Conservation (phyloP, 2,329 filamentous ascomycete genomes). For the Pseudogymnoascus sp. region DNA sequence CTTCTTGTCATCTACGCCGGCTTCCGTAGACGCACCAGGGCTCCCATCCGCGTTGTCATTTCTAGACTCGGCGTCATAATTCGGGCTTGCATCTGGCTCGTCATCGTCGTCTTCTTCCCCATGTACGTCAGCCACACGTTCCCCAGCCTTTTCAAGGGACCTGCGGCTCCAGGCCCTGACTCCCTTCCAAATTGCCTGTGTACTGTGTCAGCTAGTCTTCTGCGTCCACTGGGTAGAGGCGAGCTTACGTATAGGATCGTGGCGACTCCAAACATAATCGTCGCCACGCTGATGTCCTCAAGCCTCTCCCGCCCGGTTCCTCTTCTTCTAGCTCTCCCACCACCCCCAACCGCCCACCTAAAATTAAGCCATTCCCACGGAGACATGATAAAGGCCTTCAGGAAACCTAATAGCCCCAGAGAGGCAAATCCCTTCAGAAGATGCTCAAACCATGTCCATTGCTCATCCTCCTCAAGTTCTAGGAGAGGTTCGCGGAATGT, state of each 20-base stretch:
- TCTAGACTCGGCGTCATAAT: background rate
- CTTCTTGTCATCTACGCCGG: background rate
- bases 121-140: constrained; percentile 76
- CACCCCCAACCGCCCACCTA: constrained; percentile 48
- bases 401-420: constrained; percentile 74
- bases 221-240: background rate
- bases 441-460: constrained; percentile 66
- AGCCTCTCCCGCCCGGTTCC: constrained; percentile 67
- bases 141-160: constrained; percentile 68
- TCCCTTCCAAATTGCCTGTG: constrained; percentile 69
- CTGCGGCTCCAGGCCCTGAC: constrained; percentile 65
- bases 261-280: constrained; percentile 69
- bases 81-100: constrained; percentile 28
- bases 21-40: background rate
- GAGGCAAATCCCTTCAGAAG: constrained; percentile 87
- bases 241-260: constrained; percentile 69
- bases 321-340: constrained; percentile 41
- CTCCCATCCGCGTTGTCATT: background rate
- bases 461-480: constrained; percentile 38
- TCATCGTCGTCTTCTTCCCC: constrained; percentile 46
- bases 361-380: constrained; percentile 73
- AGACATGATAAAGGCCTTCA: constrained; percentile 68
- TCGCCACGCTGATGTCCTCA: constrained; percentile 68
- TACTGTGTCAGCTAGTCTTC: constrained; percentile 12
- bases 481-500: constrained; percentile 33